A percentile compares a stretch with the other conserved stretches of the same genome.
Evolutionary conservation across 768 basidiomycete species (phyloP).

Genomic region (Tylopilus sp.): DNA sequence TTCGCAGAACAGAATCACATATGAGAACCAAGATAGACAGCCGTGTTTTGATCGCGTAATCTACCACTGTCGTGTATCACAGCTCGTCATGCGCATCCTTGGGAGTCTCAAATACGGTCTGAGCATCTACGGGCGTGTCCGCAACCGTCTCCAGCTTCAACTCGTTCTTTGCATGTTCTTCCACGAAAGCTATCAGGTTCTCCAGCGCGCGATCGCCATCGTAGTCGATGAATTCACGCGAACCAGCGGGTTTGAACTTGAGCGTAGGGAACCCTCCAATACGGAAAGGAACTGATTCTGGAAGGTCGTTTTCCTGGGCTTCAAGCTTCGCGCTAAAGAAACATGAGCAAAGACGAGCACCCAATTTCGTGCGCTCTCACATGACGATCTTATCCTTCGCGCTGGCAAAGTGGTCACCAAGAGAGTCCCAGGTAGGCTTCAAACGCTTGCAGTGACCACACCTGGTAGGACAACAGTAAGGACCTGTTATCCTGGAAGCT

Average conservation of each 20-base stretch:
- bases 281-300: constrained; percentile 82
- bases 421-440: constrained; percentile 88
- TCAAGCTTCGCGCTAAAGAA: constrained; percentile 85
- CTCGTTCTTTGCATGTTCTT: constrained; percentile 76
- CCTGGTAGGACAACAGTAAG: constrained; percentile 39
- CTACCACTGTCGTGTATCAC: constrained; percentile 15
- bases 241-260: constrained; percentile 93
- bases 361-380: constrained; percentile 41
- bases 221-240: constrained; percentile 85
- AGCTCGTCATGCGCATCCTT: constrained; percentile 29
- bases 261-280: constrained; percentile 89
- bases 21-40: constrained; percentile 22
- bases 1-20: constrained; percentile 15
- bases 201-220: constrained; percentile 90
- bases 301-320: constrained; percentile 94
- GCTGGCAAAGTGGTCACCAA: constrained; percentile 79
- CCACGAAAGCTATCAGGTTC: constrained; percentile 77
- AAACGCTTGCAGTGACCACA: constrained; percentile 97
- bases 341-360: constrained; percentile 3
- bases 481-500: background rate
- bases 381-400: constrained; percentile 76
- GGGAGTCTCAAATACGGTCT: constrained; percentile 26
- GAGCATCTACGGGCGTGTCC: constrained; percentile 20
- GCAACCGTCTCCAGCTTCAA: constrained; percentile 39
- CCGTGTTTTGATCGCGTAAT: constrained; percentile 16